Conservation (phyloP, 805 yeast genomes). For the Saturnispora serradocipensis region DNA sequence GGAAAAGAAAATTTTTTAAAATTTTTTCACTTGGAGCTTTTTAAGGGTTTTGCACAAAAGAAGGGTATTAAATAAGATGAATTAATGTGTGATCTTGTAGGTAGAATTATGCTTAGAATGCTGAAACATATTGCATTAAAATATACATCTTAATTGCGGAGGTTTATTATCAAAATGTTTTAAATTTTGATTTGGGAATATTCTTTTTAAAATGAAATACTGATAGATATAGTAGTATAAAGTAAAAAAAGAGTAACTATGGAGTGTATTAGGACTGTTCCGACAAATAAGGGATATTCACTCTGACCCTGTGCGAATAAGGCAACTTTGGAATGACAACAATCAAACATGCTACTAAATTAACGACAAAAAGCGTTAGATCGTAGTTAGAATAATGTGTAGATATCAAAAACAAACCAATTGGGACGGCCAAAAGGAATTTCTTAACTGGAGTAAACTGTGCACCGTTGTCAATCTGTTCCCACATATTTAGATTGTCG, state of each 20-base stretch:
- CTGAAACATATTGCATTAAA: too few relatives aligned
- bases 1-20: neutral
- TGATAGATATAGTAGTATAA: neutral
- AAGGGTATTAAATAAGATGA: neutral
- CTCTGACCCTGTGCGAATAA: conserved; percentile 67
- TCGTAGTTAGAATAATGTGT: conserved; percentile 90
- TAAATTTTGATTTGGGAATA: neutral
- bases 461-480: conserved; percentile 82
- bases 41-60: neutral
- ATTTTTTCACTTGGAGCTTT: neutral
- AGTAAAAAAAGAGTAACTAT: neutral
- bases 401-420: conserved; percentile 70
- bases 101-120: too few relatives aligned
- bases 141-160: neutral
- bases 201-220: neutral
- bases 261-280: neutral
- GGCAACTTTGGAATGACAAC: conserved; percentile 93
- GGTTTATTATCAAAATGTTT: neutral
- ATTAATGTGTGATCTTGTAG: too few relatives aligned
- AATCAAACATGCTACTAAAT: conserved; percentile 70
- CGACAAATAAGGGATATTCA: conserved; percentile 35
- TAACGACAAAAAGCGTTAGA: conserved; percentile 65
- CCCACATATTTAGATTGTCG: conserved; percentile 97
- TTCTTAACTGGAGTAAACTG: conserved; percentile 96
- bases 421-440: conserved; percentile 87